Percentiles rank a stretch among this genome's conserved stretches.
Evolutionary conservation across 257 asterid genomes (phyloP).

Genomic region (Eustoma russellianum): DNA sequence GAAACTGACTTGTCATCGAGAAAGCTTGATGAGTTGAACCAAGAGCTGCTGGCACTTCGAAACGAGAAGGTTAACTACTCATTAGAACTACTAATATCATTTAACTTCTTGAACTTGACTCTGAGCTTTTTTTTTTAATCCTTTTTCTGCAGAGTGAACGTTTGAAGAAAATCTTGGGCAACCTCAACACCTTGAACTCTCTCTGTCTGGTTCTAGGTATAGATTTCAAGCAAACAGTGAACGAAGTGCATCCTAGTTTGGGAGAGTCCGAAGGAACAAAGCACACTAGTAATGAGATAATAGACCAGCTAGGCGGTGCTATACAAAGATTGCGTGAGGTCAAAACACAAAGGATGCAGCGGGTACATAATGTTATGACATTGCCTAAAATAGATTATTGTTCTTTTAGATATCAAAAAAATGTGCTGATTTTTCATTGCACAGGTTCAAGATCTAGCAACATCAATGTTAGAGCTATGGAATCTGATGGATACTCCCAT

Average conservation of each 20-base stretch:
- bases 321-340: slow-evolving; percentile 55
- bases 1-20: slow-evolving; percentile 75
- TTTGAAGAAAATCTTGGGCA: slow-evolving; percentile 62
- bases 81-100: background rate
- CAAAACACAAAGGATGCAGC: slow-evolving; percentile 78
- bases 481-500: slow-evolving; percentile 96
- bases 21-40: slow-evolving; percentile 71
- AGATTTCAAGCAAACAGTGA: slow-evolving; percentile 63
- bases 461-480: slow-evolving; percentile 91
- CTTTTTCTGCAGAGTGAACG: slow-evolving; percentile 75
- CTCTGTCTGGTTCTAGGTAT: slow-evolving; percentile 87
- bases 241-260: slow-evolving; percentile 76
- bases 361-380: slow-evolving; percentile 33
- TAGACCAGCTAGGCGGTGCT: slow-evolving; percentile 52
- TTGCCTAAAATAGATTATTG: slow-evolving; percentile 1
- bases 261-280: slow-evolving; percentile 65
- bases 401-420: slow-evolving; percentile 8
- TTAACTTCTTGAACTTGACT: background rate
- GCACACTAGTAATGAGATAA: slow-evolving; percentile 58
- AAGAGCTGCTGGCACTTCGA: slow-evolving; percentile 71
- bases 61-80: slow-evolving; percentile 58
- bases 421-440: slow-evolving; percentile 12
- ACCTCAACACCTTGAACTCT: slow-evolving; percentile 52
- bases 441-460: slow-evolving; percentile 84
- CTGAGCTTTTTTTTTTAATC: slow-evolving; percentile 7